These are phyloP conservation scores for Hypomyces perniciosus DNA, from an alignment of 2,329 filamentous ascomycete species.

Conservation along the genomic window DNA sequence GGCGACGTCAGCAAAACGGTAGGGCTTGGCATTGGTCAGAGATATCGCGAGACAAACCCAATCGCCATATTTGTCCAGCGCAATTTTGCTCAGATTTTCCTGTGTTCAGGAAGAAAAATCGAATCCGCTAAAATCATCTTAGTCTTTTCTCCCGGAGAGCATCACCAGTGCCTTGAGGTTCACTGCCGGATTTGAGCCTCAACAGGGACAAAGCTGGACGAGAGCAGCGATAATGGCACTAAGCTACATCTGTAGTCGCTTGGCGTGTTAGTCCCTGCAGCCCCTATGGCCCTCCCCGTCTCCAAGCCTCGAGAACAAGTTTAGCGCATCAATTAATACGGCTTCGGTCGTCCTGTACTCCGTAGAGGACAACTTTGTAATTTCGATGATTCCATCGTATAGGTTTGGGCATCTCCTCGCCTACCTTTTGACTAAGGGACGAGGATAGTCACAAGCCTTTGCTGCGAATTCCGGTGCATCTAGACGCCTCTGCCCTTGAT, in stretches of 20 bases:
- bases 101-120: no score
- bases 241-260: background rate
- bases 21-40: no score
- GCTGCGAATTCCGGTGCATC: background rate
- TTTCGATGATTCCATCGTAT: constrained; percentile 10
- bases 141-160: no score
- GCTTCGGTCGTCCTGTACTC: background rate
- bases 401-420: constrained; percentile 6
- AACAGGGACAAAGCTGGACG: no score
- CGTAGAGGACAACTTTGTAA: constrained; percentile 11
- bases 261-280: constrained; percentile 8
- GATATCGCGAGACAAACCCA: no score
- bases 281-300: constrained; percentile 5
- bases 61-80: no score
- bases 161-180: no score
- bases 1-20: no score
- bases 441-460: constrained; percentile 1
- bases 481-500: background rate
- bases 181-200: no score
- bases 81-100: no score
- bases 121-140: no score
- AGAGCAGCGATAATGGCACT: background rate
- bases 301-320: constrained; percentile 6
- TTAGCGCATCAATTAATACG: constrained; percentile 9
- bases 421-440: constrained; percentile 7